These are phyloP conservation scores for Halteria grandinella DNA, from an alignment of 73 alveolate genomes.

Conservation along the genomic window DNA sequence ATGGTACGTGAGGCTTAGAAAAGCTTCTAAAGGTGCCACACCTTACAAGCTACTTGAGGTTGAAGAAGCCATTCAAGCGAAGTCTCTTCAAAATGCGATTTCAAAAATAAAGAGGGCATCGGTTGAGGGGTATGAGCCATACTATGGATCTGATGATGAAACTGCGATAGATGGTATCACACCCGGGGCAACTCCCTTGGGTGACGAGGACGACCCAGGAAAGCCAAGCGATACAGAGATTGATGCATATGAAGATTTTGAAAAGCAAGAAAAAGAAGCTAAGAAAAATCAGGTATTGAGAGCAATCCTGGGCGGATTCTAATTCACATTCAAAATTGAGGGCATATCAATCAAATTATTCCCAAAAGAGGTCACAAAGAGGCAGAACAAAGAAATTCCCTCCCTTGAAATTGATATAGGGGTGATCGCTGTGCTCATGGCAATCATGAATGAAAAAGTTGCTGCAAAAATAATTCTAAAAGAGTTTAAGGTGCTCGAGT, in stretches of 20 bases:
- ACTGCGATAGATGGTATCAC: no score
- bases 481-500: conserved; percentile 21
- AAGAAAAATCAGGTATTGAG: conserved; percentile 7
- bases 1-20: conserved; percentile 59
- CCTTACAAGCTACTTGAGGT: conserved; percentile 30
- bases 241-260: conserved; percentile 29
- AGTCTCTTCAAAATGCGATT: conserved; percentile 7
- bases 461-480: conserved; percentile 23
- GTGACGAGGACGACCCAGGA: not conserved
- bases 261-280: conserved; percentile 13
- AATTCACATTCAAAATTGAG: conserved; percentile 30
- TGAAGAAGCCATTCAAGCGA: not conserved
- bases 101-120: conserved; percentile 27
- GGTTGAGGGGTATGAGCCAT: not conserved
- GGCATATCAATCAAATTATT: not conserved
- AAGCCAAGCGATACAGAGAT: not conserved
- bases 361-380: not conserved
- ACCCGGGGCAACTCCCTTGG: no score
- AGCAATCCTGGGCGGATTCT: conserved; percentile 25
- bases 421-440: conserved; percentile 10
- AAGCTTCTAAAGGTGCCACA: conserved; percentile 24
- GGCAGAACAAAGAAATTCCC: conserved; percentile 9
- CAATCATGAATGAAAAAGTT: not conserved
- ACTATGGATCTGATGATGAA: conserved; percentile 19
- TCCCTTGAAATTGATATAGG: conserved; percentile 9